Conservation (phyloP, 192 early-diverging fungal genomes). For the Backusella liffmaniae region DNA sequence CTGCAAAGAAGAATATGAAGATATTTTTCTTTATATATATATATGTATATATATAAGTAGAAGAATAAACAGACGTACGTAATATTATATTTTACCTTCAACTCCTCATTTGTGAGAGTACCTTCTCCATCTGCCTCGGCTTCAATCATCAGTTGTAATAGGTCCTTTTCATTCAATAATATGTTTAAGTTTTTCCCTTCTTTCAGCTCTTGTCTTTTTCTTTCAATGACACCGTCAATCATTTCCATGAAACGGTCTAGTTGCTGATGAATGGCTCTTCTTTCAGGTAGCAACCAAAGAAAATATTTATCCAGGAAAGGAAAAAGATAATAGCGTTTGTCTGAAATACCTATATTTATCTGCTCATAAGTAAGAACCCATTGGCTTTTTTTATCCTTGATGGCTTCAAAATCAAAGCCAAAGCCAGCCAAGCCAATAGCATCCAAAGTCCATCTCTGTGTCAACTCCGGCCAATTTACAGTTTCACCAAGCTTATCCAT, state of each 20-base stretch:
- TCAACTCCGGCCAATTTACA: slow-evolving; percentile 13
- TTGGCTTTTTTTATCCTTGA: slow-evolving; percentile 41
- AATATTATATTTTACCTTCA: not conserved
- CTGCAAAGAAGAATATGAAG: slow-evolving; percentile 54
- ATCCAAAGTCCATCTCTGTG: slow-evolving; percentile 29
- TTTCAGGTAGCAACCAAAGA: not conserved
- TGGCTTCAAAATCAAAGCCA: slow-evolving; percentile 53
- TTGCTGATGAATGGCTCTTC: not conserved
- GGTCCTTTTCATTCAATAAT: slow-evolving; percentile 26
- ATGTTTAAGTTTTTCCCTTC: not conserved
- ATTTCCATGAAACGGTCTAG: slow-evolving; percentile 10
- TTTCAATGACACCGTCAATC: slow-evolving; percentile 5
- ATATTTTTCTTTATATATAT: slow-evolving; percentile 1
- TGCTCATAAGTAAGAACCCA: slow-evolving; percentile 46
- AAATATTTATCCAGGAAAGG: slow-evolving; percentile 45
- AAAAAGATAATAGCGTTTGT: slow-evolving; percentile 29
- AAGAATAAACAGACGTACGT: not conserved
- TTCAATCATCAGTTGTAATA: slow-evolving; percentile 30
- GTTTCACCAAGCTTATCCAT: slow-evolving; percentile 1
- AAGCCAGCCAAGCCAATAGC: slow-evolving; percentile 14
- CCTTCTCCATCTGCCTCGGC: slow-evolving; percentile 4
- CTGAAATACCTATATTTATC: slow-evolving; percentile 41
- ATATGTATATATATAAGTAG: not conserved
- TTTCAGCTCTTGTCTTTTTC: not conserved
- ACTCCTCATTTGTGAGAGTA: not conserved